phyloP scores from a whole-genome alignment of 2,329 filamentous ascomycete genomes.

The Aspergillus uvarum region DNA sequence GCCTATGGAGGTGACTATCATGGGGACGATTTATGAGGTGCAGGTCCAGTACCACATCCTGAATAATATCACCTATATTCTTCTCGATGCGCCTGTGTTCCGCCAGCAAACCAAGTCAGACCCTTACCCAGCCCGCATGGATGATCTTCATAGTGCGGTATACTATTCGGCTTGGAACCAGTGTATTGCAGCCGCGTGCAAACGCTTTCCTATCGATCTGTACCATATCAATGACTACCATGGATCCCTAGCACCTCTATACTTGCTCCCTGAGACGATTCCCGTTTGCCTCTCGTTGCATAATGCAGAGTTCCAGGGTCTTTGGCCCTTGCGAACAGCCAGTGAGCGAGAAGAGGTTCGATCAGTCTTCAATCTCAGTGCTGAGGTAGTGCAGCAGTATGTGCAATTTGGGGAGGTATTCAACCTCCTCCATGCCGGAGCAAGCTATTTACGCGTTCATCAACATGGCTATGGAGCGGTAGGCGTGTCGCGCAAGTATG shows the following conservation, averaged over 20 bases:
- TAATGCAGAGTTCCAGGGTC: conserved; percentile 67
- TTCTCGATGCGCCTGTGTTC: conserved; percentile 66
- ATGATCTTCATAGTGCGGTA: conserved; percentile 64
- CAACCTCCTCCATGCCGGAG: conserved; percentile 64
- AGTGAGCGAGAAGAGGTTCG: conserved; percentile 63
- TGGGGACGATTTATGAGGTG: conserved; percentile 60
- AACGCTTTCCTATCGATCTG: conserved; percentile 61
- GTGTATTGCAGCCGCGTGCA: conserved; percentile 63
- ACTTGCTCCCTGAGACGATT: conserved; percentile 62
- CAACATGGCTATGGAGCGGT: conserved; percentile 67
- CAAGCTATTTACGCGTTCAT: conserved; percentile 63
- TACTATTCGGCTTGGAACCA: conserved; percentile 70
- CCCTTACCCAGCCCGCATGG: conserved; percentile 66
- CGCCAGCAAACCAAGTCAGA: conserved; percentile 61
- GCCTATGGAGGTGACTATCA: conserved; percentile 61
- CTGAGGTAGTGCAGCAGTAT: conserved; percentile 58
- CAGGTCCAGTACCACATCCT: conserved; percentile 62
- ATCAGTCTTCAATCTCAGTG: conserved; percentile 60
- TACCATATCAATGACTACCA: conserved; percentile 68
- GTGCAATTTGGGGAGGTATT: conserved; percentile 68
- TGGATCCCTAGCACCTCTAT: conserved; percentile 61
- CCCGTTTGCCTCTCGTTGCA: conserved; percentile 63
- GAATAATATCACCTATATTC: conserved; percentile 66
- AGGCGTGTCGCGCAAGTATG: conserved; percentile 66
- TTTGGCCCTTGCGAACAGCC: conserved; percentile 64